Conservation (phyloP, 2,329 filamentous ascomycete species). For the Colletotrichum endophyticum region DNA sequence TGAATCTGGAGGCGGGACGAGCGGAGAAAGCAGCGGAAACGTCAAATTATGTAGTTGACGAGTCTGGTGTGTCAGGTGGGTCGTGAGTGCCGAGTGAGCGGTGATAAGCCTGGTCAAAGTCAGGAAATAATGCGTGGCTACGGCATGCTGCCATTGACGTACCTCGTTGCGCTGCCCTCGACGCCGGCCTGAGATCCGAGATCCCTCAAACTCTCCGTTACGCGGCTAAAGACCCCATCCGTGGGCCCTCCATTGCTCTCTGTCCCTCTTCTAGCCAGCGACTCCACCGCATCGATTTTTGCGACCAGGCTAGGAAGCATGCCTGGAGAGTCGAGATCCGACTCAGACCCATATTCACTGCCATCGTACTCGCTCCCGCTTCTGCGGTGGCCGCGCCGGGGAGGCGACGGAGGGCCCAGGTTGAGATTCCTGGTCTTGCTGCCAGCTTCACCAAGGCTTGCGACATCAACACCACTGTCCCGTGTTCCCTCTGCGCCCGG, state of each 20-base stretch:
- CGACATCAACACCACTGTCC: constrained; percentile 49
- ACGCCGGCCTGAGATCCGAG: constrained; percentile 76
- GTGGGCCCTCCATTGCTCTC: constrained; percentile 69
- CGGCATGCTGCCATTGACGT: constrained; percentile 26
- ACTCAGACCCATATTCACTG: constrained; percentile 76
- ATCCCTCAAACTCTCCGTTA: constrained; percentile 73
- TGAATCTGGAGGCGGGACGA: constrained; percentile 65
- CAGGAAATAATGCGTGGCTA: background rate
- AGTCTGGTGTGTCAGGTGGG: constrained; percentile 77
- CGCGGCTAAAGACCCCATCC: constrained; percentile 71
- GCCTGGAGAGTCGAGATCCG: constrained; percentile 71
- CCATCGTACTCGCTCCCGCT: constrained; percentile 70
- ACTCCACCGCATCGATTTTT: constrained; percentile 76
- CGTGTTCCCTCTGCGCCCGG: constrained; percentile 33
- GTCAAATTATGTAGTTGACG: constrained; percentile 76
- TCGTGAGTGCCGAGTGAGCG: constrained; percentile 75
- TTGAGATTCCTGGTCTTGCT: constrained; percentile 40
- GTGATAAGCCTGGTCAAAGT: constrained; percentile 67
- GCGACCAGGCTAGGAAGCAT: constrained; percentile 71
- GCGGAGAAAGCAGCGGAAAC: constrained; percentile 72
- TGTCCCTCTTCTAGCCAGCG: constrained; percentile 67
- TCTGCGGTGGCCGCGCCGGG: constrained; percentile 53
- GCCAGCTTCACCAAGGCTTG: constrained; percentile 23
- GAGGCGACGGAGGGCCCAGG: constrained; percentile 49
- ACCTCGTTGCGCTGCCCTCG: constrained; percentile 76